phyloP scores from a whole-genome alignment of 2,329 filamentous ascomycete species.

The Elsinoe ampelina region DNA sequence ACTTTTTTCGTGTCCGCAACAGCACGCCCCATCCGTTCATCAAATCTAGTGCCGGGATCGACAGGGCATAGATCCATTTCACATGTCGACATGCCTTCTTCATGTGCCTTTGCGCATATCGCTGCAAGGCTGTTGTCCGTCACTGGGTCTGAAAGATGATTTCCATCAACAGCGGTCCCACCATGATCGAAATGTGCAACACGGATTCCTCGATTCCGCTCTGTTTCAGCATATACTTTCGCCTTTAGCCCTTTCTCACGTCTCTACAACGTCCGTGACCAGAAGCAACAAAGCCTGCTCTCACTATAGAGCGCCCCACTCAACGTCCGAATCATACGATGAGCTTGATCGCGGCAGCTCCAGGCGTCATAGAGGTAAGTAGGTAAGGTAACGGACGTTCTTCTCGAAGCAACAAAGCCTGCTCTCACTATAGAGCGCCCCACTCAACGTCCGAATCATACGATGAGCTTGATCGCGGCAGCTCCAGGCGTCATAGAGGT shows the following conservation, averaged over 20 bases:
- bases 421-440: background rate
- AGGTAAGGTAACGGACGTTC: background rate
- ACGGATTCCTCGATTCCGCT: background rate
- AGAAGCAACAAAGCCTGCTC: background rate
- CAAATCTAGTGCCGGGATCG: background rate
- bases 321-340: background rate
- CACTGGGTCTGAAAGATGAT: too few relatives aligned
- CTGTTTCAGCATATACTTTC: background rate
- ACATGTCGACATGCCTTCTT: too few relatives aligned
- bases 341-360: background rate
- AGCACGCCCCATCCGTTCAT: background rate
- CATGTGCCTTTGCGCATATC: too few relatives aligned
- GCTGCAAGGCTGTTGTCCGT: too few relatives aligned
- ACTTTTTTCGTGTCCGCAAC: background rate
- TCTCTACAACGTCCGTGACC: background rate
- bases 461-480: background rate
- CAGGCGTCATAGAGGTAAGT: background rate
- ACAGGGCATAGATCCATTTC: too few relatives aligned
- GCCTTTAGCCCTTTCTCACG: background rate
- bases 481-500: background rate
- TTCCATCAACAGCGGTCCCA: too few relatives aligned
- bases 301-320: background rate
- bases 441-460: background rate
- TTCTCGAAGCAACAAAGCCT: background rate
- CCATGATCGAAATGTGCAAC: too few relatives aligned